These are phyloP conservation scores for Chalciporus sphaerocephalus DNA, from an alignment of 768 basidiomycete species.

Conservation along the genomic window DNA sequence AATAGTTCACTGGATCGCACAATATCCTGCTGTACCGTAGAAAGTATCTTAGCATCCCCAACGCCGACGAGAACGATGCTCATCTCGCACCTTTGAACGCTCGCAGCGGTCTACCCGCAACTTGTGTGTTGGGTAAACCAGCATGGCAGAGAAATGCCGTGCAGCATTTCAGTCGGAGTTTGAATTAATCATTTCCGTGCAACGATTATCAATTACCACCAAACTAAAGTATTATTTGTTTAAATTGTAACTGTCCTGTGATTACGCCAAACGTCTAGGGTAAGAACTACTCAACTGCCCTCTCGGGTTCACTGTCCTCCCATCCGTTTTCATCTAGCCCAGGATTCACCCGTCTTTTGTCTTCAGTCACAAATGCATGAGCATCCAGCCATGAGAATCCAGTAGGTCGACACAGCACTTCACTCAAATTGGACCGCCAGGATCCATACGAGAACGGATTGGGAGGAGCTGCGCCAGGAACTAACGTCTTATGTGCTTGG, in stretches of 20 bases:
- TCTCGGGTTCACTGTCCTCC: slow-evolving; percentile 23
- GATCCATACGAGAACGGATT: slow-evolving; percentile 86
- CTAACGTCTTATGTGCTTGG: slow-evolving; percentile 70
- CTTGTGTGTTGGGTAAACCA: slow-evolving; percentile 13
- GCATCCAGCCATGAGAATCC: slow-evolving; percentile 80
- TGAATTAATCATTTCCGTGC: slow-evolving; percentile 20
- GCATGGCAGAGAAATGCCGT: slow-evolving; percentile 28
- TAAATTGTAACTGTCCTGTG: slow-evolving; percentile 4
- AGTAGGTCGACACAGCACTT: slow-evolving; percentile 74
- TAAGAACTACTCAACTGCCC: slow-evolving; percentile 11
- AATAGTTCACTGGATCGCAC: slow-evolving; percentile 8
- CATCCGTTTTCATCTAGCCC: slow-evolving; percentile 40
- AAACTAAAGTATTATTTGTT: too few relatives aligned
- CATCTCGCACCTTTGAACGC: slow-evolving; percentile 16
- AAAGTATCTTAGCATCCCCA: slow-evolving; percentile 11
- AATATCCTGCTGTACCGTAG: slow-evolving; percentile 3
- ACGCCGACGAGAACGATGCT: slow-evolving; percentile 4
- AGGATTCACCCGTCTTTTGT: slow-evolving; percentile 73
- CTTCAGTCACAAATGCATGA: slow-evolving; percentile 56
- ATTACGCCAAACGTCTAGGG: neutral
- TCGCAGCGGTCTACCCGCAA: slow-evolving; percentile 4
- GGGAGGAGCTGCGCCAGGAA: slow-evolving; percentile 59
- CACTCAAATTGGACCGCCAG: slow-evolving; percentile 68
- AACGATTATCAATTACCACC: too few relatives aligned
- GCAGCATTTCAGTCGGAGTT: slow-evolving; percentile 23